Evolutionary conservation across 768 basidiomycete species (phyloP).

Genomic region (Tulasnella sp.): DNA sequence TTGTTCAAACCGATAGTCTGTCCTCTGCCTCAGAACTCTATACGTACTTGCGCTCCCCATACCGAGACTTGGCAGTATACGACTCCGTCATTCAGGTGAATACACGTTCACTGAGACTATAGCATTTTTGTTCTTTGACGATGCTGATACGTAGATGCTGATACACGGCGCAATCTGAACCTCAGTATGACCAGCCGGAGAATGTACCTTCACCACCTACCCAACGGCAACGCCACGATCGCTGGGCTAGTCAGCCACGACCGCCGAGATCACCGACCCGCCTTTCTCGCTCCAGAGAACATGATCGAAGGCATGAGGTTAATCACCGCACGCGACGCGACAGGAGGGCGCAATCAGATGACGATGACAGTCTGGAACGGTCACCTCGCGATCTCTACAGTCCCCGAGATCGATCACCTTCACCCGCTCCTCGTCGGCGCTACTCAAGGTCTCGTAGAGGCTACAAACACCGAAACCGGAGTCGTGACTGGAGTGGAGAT

Average conservation of each 20-base stretch:
- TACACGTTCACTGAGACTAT: slow-evolving; percentile 12
- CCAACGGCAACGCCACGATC: not conserved
- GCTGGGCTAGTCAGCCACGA: not conserved
- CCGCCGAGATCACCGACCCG: not conserved
- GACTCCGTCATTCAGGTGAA: slow-evolving; percentile 70
- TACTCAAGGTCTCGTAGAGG: not conserved
- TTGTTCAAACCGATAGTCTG: not conserved
- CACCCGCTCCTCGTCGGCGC: not conserved
- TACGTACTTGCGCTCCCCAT: slow-evolving; percentile 79
- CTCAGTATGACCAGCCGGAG: not conserved
- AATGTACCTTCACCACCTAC: not conserved
- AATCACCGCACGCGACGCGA: not conserved
- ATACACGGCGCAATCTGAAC: not conserved
- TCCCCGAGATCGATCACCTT: not conserved
- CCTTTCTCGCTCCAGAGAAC: not conserved
- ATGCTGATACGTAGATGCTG: slow-evolving; percentile 6
- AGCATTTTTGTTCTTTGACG: not conserved
- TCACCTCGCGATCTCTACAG: not conserved
- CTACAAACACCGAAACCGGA: not conserved
- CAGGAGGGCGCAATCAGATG: not conserved
- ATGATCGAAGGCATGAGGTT: not conserved
- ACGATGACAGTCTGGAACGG: not conserved
- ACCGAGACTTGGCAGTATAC: slow-evolving; percentile 69
- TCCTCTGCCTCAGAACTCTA: slow-evolving; percentile 55
- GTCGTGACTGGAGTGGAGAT: not conserved